Percentiles rank a stretch among this genome's conserved stretches.
Conservation (phyloP, 352 stramenopile species). For the Globisporangium splendens region DNA sequence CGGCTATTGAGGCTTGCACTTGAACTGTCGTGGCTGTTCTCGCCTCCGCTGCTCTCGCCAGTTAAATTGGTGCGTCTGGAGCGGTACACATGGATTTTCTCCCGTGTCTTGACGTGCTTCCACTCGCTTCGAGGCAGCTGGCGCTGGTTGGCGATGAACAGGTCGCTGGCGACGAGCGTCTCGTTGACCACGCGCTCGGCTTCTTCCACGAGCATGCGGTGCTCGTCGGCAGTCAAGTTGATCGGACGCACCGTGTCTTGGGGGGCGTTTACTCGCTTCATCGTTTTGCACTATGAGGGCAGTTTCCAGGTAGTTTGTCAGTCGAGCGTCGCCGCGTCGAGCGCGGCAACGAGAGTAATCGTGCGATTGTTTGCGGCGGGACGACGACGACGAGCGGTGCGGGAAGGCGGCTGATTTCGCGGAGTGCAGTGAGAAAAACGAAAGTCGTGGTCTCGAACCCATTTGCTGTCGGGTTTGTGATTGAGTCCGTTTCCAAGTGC, state of each 20-base stretch:
- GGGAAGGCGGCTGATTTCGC: too few relatives aligned
- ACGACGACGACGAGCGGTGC: too few relatives aligned
- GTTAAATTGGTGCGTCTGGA: conserved; percentile 23
- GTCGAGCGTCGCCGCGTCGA: too few relatives aligned
- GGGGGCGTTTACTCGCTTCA: background rate
- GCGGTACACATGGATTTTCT: conserved; percentile 35
- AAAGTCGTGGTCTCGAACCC: too few relatives aligned
- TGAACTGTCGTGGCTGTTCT: too few relatives aligned
- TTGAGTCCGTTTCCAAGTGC: too few relatives aligned
- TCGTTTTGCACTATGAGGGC: background rate
- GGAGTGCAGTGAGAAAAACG: too few relatives aligned
- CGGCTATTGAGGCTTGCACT: too few relatives aligned
- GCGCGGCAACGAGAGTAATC: too few relatives aligned
- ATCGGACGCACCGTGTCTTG: background rate
- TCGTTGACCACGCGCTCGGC: conserved; percentile 34
- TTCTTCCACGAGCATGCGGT: conserved; percentile 26
- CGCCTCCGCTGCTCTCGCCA: too few relatives aligned
- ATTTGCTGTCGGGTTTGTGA: too few relatives aligned
- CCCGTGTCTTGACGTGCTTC: conserved; percentile 30
- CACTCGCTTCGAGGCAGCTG: conserved; percentile 26
- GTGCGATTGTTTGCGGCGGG: background rate
- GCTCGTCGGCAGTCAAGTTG: conserved; percentile 20
- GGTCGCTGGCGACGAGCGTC: conserved; percentile 33
- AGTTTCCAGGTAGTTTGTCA: too few relatives aligned
- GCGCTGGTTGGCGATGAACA: conserved; percentile 22